Percentiles rank a stretch among this genome's conserved stretches.
Evolutionary conservation across 129 eudicot genomes (phyloP).

Genomic region (Escallonia herrerae): DNA sequence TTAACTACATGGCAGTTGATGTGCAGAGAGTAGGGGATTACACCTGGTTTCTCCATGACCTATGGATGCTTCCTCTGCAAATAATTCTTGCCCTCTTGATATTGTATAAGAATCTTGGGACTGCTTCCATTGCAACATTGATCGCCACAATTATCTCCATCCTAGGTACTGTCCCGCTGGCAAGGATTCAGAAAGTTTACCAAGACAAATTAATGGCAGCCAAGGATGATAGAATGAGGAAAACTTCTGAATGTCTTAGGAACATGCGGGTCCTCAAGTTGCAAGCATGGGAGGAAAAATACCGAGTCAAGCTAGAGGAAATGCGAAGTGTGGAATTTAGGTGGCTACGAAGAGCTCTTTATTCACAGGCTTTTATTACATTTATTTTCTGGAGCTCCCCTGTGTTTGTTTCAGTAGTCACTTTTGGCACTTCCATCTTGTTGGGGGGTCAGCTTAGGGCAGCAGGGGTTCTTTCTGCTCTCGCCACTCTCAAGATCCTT

Average conservation of each 20-base stretch:
- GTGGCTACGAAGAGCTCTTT: conserved; percentile 78
- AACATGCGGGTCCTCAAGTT: conserved; percentile 84
- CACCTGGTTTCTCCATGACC: conserved; percentile 85
- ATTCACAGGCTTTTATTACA: conserved; percentile 79
- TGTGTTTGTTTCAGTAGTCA: conserved; percentile 73
- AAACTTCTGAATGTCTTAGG: conserved; percentile 76
- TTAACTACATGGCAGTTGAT: conserved; percentile 94
- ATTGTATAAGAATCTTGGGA: conserved; percentile 72
- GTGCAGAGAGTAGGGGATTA: conserved; percentile 89
- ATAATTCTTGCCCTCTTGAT: conserved; percentile 71
- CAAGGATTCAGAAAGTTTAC: conserved; percentile 72
- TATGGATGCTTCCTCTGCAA: conserved; percentile 92
- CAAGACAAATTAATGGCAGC: conserved; percentile 86
- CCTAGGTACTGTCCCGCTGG: conserved; percentile 72
- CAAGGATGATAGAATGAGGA: conserved; percentile 87
- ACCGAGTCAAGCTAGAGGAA: conserved; percentile 49
- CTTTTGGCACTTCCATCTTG: conserved; percentile 72
- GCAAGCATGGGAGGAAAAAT: conserved; percentile 93
- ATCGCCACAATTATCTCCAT: conserved; percentile 74
- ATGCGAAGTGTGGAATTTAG: conserved; percentile 72
- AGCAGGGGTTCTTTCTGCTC: conserved; percentile 80
- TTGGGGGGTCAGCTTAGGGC: conserved; percentile 80
- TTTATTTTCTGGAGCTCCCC: conserved; percentile 96
- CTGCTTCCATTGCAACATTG: conserved; percentile 69
- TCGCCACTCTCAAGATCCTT: conserved; percentile 87